These are phyloP conservation scores for Chalciporus pseudorubinellus DNA, from an alignment of 768 basidiomycete species.

Conservation along the genomic window DNA sequence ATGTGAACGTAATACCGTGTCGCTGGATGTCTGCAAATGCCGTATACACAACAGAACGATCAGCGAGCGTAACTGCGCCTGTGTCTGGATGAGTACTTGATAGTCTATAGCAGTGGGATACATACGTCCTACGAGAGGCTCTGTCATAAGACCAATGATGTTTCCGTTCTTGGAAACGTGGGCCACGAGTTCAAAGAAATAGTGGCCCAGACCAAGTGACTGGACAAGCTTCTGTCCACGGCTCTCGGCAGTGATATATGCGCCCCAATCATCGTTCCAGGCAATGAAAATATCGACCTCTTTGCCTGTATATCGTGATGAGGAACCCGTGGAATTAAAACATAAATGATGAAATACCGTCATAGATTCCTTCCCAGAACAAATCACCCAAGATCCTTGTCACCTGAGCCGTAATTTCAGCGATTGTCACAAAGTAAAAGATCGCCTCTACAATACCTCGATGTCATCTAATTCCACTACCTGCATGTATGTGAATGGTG, in stretches of 20 bases:
- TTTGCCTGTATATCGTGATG: constrained; percentile 12
- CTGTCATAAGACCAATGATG: constrained; percentile 32
- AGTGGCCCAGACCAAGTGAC: constrained; percentile 26
- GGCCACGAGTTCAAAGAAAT: constrained; percentile 30
- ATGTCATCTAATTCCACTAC: constrained; percentile 32
- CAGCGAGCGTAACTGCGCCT: constrained; percentile 23
- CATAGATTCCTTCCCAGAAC: constrained; percentile 30
- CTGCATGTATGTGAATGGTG: constrained; percentile 15
- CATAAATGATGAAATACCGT: constrained; percentile 14
- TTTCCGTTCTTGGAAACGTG: constrained; percentile 30
- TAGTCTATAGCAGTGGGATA: not conserved
- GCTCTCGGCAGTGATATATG: constrained; percentile 25
- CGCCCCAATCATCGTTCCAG: constrained; percentile 23
- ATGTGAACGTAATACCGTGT: constrained; percentile 24
- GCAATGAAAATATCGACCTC: constrained; percentile 31
- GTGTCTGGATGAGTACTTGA: constrained; percentile 4
- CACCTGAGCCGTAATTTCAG: constrained; percentile 12
- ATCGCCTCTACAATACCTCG: constrained; percentile 15
- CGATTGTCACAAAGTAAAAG: not conserved
- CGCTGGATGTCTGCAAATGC: constrained; percentile 33
- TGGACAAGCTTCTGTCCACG: constrained; percentile 30
- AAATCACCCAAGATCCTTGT: constrained; percentile 22
- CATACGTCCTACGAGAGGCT: constrained; percentile 29
- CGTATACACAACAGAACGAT: constrained; percentile 28
- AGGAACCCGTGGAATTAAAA: not conserved